Base-by-base conservation (phyloP, 2,329 filamentous ascomycete genomes). In the Ceratocystis eucalypticola region DNA sequence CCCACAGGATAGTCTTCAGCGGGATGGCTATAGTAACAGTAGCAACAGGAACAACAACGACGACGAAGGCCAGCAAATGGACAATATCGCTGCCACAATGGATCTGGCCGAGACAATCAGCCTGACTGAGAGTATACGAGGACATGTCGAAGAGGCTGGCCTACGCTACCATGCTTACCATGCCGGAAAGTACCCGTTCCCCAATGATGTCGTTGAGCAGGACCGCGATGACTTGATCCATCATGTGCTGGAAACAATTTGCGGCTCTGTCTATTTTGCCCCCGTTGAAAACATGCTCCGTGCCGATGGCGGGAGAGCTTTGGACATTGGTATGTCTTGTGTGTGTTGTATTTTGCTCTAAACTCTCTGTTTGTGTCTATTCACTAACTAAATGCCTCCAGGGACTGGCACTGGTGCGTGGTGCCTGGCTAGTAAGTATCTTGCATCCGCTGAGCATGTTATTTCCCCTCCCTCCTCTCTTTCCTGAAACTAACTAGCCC, bases 321-420 rank as follows among this genome's bases (percentile, higher is more conserved):
- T 81, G 25, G 80, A 82, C 68, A 69, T 82, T 22, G 80, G 79
- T 76, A 71, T 66, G 75, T 57, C 5, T 74, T 44, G 33, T 15
- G 33, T 20, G n/a, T 28, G 28, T 5, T 66, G 68, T 2, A 78
- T 78, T 48, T 6, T 48, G n/a, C 0, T 77, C 72, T 0, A 73
- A 77, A 63, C 76, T 80, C 2, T 74, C 25, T 79, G 81, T 68
- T 70, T 82, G 22, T 80, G 79, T 76, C 71, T 65, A 75, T 17
- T 57, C 33, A 37, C 33, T 55, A 46, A 64, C 65, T 5, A 55
- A 20, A 8, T 17, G 33, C 41, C 53, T 67, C 57, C 65, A 80
- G 78, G 79, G 22, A 81, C 80, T 4, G 80, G 80, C 10, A 81
- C 79, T 8, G 80, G 80, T 1, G 77, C 77, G 67, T 82, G 80